phyloP scores from a whole-genome alignment of 2,329 filamentous ascomycete species.

The Tolypocladium nubicola region DNA sequence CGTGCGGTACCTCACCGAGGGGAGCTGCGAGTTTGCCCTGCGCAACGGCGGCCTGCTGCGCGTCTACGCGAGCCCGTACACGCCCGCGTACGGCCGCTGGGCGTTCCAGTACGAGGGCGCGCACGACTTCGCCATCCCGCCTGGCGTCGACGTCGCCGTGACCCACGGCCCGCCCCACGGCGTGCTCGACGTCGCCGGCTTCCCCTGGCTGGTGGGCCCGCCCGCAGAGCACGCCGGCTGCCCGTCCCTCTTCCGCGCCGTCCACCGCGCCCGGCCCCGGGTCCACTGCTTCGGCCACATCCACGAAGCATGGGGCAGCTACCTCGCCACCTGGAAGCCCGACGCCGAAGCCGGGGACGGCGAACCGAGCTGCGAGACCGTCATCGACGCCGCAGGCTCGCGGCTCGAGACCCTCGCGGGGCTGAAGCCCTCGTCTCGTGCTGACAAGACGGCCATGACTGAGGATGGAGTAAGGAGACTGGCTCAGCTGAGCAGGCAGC shows the following conservation, averaged over 20 bases:
- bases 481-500: conserved; percentile 12
- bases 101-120: conserved; percentile 37
- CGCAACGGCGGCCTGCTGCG: conserved; percentile 36
- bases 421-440: conserved; percentile 9
- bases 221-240: conserved; percentile 28
- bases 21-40: conserved; percentile 34
- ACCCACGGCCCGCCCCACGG: conserved; percentile 45
- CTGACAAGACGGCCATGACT: conserved; percentile 7
- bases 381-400: conserved; percentile 31
- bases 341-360: not conserved
- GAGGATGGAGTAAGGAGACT: conserved; percentile 8
- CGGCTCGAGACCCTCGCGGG: conserved; percentile 21
- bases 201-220: not conserved
- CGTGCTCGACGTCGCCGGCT: conserved; percentile 31
- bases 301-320: conserved; percentile 49
- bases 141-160: conserved; percentile 33
- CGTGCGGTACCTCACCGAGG: conserved; percentile 37
- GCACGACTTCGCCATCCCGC: conserved; percentile 27
- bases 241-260: conserved; percentile 30
- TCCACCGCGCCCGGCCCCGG: conserved; percentile 30
- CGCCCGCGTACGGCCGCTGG: conserved; percentile 33
- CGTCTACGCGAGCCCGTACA: conserved; percentile 44
- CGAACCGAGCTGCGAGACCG: conserved; percentile 9
- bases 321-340: conserved; percentile 38
- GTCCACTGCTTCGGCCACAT: conserved; percentile 50